phyloP scores from a whole-genome alignment of 176 grass and related monocot species.

The Eleusine indica region DNA sequence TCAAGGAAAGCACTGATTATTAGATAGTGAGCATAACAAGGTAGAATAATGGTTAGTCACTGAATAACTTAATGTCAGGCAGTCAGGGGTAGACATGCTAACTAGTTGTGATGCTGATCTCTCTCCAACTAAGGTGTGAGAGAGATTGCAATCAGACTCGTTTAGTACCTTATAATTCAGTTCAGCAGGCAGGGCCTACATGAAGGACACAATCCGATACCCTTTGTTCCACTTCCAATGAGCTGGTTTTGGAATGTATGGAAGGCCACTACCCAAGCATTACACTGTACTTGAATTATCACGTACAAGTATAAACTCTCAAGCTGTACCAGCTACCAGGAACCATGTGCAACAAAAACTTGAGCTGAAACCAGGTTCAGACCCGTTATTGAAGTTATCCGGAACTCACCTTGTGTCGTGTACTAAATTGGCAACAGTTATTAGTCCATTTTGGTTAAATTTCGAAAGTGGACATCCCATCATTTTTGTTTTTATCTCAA shows the following conservation, averaged over 20 bases:
- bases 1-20: background rate
- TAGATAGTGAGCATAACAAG: background rate
- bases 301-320: no score
- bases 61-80: background rate
- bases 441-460: background rate
- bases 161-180: background rate
- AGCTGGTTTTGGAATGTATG: background rate
- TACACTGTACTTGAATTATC: background rate
- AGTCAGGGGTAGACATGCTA: background rate
- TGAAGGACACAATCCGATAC: background rate
- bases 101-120: conserved; percentile 33
- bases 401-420: background rate
- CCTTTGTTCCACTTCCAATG: background rate
- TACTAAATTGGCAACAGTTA: no score
- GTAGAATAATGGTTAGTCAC: background rate
- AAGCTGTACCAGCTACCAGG: background rate
- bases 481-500: background rate
- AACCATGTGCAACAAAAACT: background rate
- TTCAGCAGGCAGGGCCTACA: background rate
- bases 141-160: background rate
- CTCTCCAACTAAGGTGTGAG: conserved; percentile 38
- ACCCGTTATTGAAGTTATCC: background rate
- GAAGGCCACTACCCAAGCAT: conserved; percentile 12
- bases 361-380: background rate
- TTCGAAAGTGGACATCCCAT: background rate